Base-by-base conservation (phyloP, 306 rosid genomes). In the Calophaca sinica region DNA sequence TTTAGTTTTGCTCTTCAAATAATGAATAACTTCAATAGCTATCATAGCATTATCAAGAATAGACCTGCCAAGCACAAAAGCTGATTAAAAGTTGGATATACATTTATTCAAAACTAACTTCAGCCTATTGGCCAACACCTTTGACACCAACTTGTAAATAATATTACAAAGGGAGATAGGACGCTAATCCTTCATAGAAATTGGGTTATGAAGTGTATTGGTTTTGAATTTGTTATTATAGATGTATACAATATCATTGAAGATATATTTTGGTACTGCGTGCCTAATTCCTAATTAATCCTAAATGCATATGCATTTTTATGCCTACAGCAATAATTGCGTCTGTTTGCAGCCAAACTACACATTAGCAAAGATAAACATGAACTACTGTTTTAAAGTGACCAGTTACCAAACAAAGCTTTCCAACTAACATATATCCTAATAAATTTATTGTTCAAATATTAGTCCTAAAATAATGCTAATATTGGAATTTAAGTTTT, bases 291-390 rank as follows among this genome's bases (percentile, higher is more conserved):
- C 64, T 39, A 53, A 53, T 50, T 39, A 53, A 53, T 50, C 71
- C 57, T 9, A 57, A 10, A 53, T 29, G 38, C 57, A 41, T 20
- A 20, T 77, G 38, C 69, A 15, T 26, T 54, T 33, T 72, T 72
- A 7, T 4, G 39, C 2, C 44, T 39, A 39, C 35, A 32, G 1
- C 77, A 42, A 72, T 79, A 35, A 72, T 61, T 72, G 79, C 54
- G 6, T 65, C 4, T 15, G 6, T 45, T 14, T 14, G 35, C 60
- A 61, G 26, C 44, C 41, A 45, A 31, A 46, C 44, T 9, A 35
- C 12, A 32, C 75, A 75, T 35, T 20, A 12, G 52, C 53, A 59
- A 12, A 72, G 68, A 82, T 77, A 72, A 73, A 51, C 76, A 72
- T 55, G 39, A 50, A 41, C 72, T 42, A 31, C 39, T 29, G 72